These are phyloP conservation scores for Lentinus polychrous DNA, from an alignment of 1,284 basidiomycete species.

Conservation along the genomic window DNA sequence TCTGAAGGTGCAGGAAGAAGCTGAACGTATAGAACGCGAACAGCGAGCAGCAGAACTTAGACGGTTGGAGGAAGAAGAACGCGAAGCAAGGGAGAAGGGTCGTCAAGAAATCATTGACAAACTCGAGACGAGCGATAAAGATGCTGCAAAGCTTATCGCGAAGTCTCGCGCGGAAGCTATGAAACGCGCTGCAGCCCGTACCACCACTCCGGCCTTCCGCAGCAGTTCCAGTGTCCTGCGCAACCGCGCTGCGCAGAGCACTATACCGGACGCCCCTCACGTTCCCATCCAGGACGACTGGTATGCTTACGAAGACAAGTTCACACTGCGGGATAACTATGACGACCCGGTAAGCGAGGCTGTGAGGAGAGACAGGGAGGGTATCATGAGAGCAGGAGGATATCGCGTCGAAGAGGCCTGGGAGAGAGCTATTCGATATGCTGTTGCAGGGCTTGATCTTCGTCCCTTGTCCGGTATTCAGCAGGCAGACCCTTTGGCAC, in stretches of 20 bases:
- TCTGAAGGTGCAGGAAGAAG: constrained; percentile 71
- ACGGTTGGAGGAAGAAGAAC: constrained; percentile 67
- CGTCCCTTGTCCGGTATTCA: constrained; percentile 27
- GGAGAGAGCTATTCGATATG: constrained; percentile 75
- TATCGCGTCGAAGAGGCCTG: constrained; percentile 80
- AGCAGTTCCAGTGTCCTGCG: constrained; percentile 47
- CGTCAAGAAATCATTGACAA: constrained; percentile 74
- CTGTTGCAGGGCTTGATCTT: constrained; percentile 71
- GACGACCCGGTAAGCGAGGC: constrained; percentile 69
- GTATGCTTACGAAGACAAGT: constrained; percentile 70
- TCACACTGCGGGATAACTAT: constrained; percentile 47
- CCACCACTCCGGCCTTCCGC: constrained; percentile 34
- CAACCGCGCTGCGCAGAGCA: constrained; percentile 48
- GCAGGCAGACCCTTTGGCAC: constrained; percentile 11
- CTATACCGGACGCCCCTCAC: constrained; percentile 69
- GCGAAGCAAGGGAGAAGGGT: constrained; percentile 70
- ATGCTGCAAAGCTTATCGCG: constrained; percentile 62
- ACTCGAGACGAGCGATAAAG: constrained; percentile 67
- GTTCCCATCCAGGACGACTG: constrained; percentile 69
- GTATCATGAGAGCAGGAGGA: constrained; percentile 80
- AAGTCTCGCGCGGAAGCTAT: constrained; percentile 59
- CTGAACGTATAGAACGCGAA: constrained; percentile 64
- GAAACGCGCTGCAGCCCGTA: constrained; percentile 50
- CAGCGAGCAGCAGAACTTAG: constrained; percentile 62
- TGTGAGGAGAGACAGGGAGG: constrained; percentile 68